These are phyloP conservation scores for Emmonsiellopsis sp. DNA, from an alignment of 2,329 filamentous ascomycete species.

Conservation along the genomic window DNA sequence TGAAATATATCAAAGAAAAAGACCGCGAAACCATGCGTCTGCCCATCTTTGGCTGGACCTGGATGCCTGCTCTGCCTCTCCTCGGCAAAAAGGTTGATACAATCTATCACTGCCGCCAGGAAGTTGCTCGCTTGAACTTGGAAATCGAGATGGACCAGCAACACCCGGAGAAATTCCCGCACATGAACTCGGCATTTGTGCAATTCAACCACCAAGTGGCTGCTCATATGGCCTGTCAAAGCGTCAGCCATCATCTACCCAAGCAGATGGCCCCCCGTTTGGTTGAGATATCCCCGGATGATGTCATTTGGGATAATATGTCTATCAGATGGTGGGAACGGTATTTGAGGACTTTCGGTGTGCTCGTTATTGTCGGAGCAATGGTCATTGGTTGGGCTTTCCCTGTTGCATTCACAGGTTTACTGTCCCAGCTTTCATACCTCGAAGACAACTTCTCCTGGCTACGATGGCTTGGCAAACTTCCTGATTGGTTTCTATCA, in stretches of 20 bases:
- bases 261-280: slow-evolving; percentile 86
- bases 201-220: slow-evolving; percentile 98
- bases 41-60: slow-evolving; percentile 51
- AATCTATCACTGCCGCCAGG: slow-evolving; percentile 81
- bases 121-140: slow-evolving; percentile 77
- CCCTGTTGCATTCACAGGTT: slow-evolving; percentile 79
- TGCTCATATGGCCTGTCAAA: slow-evolving; percentile 95
- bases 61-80: slow-evolving; percentile 70
- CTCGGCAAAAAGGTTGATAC: slow-evolving; percentile 88
- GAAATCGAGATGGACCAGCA: slow-evolving; percentile 89
- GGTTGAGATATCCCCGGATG: slow-evolving; percentile 87
- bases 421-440: slow-evolving; percentile 66
- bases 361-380: slow-evolving; percentile 56
- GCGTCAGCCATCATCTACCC: slow-evolving; percentile 80
- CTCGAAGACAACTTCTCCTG: slow-evolving; percentile 59
- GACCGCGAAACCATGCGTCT: slow-evolving; percentile 79
- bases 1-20: slow-evolving; percentile 68
- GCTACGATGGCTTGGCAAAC: slow-evolving; percentile 59
- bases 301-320: slow-evolving; percentile 97
- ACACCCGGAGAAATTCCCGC: slow-evolving; percentile 72
- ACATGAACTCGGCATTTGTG: slow-evolving; percentile 95
- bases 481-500: slow-evolving; percentile 53
- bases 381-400: slow-evolving; percentile 87
- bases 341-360: slow-evolving; percentile 61
- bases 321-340: slow-evolving; percentile 89